Evolutionary conservation across 192 early-diverging fungal species (phyloP), one percentile per base, ranked within the genome.

Genomic region (Coemansia sp.): DNA sequence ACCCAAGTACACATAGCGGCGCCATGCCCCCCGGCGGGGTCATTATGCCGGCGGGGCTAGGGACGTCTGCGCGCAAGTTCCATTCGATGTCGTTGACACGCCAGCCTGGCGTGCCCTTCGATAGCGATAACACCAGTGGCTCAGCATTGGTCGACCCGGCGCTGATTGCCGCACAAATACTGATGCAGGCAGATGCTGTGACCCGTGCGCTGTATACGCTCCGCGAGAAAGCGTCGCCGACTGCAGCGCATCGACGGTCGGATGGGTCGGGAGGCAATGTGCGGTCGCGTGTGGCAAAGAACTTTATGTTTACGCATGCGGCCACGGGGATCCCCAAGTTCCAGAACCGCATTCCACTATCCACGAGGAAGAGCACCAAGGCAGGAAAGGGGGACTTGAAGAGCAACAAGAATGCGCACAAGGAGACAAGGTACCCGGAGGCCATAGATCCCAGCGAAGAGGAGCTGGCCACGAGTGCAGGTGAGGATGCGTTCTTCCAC

Each of bases 401-500:
- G 40, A n/a, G 55, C 55, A 31, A 30, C 29, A 30, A 8, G 8
- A 26, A 16, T 16, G 15, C 7, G 30, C 29, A 57, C 30, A 67
- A 35, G 58, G 21, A 53, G 20, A 40, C 28, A 61, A 16, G 53
- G 45, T 20, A 21, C 2, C 16, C 40, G 33, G 45, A 29, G 7
- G 52, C 23, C 2, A 37, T 30, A 1, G 61, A 51, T 29, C 15
- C 56, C 4, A 70, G 66, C 20, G 82, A 84, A 21, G 83, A 68
- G 59, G 77, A 86, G 59, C 86, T 91, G 68, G 79, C 76, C 25
- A 90, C 87, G 16, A 86, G 87, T 49, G 90, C 90, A 29, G 97
- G 97, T 28, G 95, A 99, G 77, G 97, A 99, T 71, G 91, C 94
- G 5, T 99, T 93, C 71, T 99, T 99, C 68, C 71, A 80, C 53